Evolutionary conservation across 495 filamentous ascomycete species (phyloP), one percentile per base, ranked within the genome.

Genomic region (Hypomontagnella submonticulosa): DNA sequence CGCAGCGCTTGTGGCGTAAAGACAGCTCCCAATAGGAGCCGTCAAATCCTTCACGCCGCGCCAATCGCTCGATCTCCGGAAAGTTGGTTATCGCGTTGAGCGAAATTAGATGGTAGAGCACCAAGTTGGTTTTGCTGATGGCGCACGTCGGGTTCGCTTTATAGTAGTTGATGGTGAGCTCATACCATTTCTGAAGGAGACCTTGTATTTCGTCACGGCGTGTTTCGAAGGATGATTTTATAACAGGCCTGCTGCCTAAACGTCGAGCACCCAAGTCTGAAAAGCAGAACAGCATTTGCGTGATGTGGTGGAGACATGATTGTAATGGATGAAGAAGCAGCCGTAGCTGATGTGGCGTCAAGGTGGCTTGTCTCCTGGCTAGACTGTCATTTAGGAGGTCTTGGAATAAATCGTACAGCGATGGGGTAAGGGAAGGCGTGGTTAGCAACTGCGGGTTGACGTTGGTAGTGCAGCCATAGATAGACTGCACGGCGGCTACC

Each of bases 51-150:
- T 87, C 84, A 23, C 78, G 73, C 15, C 86, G 79, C 3, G 86
- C 85, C 2, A 88, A 67, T 0, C 80, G 75, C 72, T 90, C 87
- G 34, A 88, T 84, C 57, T 84, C 82, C 5, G 80, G 75, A 63
- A 89, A 86, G 71, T 83, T 83, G 23, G 83, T 82, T 4, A 85
- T 75, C 9, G 81, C 79, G 66, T 88, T 88, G 34, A 90, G 78
- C 27, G 78, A 83, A 57, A 89, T 83, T 27, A 90, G 78, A 61
- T 90, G 87, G 72, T 84, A 88, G 63, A 90, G 81, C 9, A 85
- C 80, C n/a, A 89, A 70, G 68, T 84, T 88, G 51, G 83, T 83
- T 49, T 71, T 76, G 18, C 72, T 83, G 23, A 78, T 66, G 7
- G 77, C 70, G 49, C 78, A 81, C 11, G 47, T 53, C 0, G 78